These are phyloP conservation scores for Chionographis japonica DNA, from an alignment of 106 monocot genomes.

Conservation along the genomic window DNA sequence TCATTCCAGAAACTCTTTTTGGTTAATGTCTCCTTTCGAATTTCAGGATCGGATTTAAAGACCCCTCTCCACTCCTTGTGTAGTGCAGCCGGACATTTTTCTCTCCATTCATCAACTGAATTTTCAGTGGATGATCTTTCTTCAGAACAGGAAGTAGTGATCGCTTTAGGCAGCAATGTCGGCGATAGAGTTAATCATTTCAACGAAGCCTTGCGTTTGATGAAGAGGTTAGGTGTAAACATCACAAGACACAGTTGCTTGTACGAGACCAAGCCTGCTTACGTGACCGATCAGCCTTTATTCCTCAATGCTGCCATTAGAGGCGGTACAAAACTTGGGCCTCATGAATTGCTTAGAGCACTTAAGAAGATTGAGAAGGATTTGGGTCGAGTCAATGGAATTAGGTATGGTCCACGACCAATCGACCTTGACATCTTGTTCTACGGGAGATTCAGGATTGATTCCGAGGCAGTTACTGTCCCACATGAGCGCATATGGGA, in stretches of 20 bases:
- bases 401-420: slow-evolving; percentile 89
- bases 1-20: background rate
- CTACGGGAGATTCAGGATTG: slow-evolving; percentile 46
- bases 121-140: slow-evolving; percentile 13
- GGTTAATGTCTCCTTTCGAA: background rate
- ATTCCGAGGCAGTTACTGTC: slow-evolving; percentile 58
- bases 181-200: slow-evolving; percentile 76
- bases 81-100: slow-evolving; percentile 9
- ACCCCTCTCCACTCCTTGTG: background rate
- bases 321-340: slow-evolving; percentile 60
- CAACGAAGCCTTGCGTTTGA: slow-evolving; percentile 53
- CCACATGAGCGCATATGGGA: slow-evolving; percentile 87
- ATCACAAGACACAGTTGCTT: slow-evolving; percentile 65
- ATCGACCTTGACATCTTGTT: slow-evolving; percentile 94
- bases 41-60: slow-evolving; percentile 13
- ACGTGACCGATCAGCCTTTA: slow-evolving; percentile 80
- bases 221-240: slow-evolving; percentile 69
- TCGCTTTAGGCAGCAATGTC: slow-evolving; percentile 91
- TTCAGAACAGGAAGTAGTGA: slow-evolving; percentile 60
- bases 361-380: slow-evolving; percentile 81
- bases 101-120: slow-evolving; percentile 22
- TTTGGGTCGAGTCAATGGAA: slow-evolving; percentile 69
- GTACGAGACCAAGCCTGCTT: slow-evolving; percentile 83
- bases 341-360: slow-evolving; percentile 57
- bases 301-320: slow-evolving; percentile 91